Evolutionary conservation across 2,329 filamentous ascomycete genomes (phyloP).

Genomic region (Pseudocercospora vitis): DNA sequence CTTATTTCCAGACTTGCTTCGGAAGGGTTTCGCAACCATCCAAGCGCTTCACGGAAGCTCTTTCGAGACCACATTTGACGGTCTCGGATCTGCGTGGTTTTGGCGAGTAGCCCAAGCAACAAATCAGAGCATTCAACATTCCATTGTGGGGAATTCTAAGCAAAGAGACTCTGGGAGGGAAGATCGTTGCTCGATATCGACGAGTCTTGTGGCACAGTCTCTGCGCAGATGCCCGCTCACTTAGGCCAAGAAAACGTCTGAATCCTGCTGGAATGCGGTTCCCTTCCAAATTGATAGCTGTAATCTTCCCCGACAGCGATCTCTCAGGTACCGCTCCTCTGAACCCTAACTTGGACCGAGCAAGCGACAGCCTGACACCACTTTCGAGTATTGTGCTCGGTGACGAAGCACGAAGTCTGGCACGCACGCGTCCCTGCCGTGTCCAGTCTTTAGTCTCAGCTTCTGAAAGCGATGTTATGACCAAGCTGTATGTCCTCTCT

Average conservation of each 20-base stretch:
- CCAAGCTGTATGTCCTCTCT: neutral
- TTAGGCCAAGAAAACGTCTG: conserved; percentile 13
- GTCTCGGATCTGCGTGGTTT: neutral
- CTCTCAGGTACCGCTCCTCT: neutral
- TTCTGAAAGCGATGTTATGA: neutral
- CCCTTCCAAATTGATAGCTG: conserved; percentile 11
- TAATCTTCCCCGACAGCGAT: neutral
- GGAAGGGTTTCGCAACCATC: conserved; percentile 14
- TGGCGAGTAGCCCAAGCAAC: conserved; percentile 2
- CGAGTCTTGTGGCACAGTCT: conserved; percentile 15
- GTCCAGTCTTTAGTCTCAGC: conserved; percentile 11
- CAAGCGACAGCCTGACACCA: conserved; percentile 14
- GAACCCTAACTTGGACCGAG: conserved; percentile 12
- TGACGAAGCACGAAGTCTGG: neutral
- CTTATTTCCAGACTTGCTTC: conserved; percentile 11
- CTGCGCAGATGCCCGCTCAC: conserved; percentile 14
- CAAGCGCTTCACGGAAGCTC: conserved; percentile 10
- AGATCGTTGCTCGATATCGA: conserved; percentile 20
- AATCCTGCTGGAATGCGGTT: conserved; percentile 12
- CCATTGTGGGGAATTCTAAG: conserved; percentile 20
- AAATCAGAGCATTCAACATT: conserved; percentile 13
- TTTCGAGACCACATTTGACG: neutral
- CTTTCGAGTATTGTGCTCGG: neutral
- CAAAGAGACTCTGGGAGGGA: conserved; percentile 15
- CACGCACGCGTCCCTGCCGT: neutral